Base-by-base conservation (phyloP, 768 basidiomycete species). In the Sistotremastrum niveocremeum region DNA sequence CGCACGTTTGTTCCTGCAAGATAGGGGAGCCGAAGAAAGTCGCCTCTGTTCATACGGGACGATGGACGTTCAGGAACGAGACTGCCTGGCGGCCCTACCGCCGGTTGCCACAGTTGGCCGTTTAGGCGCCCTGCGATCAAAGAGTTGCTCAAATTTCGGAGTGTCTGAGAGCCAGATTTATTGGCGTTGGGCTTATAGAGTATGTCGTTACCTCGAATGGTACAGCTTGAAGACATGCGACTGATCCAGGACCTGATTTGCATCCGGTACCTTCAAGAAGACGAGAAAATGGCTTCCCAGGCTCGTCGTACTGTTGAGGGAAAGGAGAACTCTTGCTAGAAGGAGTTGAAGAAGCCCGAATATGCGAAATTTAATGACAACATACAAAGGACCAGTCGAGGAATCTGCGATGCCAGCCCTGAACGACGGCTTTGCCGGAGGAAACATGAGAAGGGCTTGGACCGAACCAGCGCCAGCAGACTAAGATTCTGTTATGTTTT, bases 1-100 rank as follows among this genome's bases (percentile, higher is more conserved):
- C 30, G 11, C 45, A 75, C 76, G 39, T 76, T 77, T 0, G 72
- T 76, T 31, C 77, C 77, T n/a, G 62, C 71, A 0, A 79, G 53
- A 49, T 69, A 73, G 5, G 76, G 75, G 3, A 79, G 55, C 43
- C 69, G 74, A 11, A 71, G 53, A 53, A 76, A 78, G 30, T 74
- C 60, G 4, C 73, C 73, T 4, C 65, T 58, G 1, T 61, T 56
- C 31, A 77, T 69, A 36, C 62, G 63, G 4, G 54, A 45, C 1
- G 76, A 77, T 4, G 73, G 70, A 37, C 69, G 56, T 43, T 63
- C 66, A 0, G 71, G 56, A 12, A 71, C 56, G 43, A 77, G 62
- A 53, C 73, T 77, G 2, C 73, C 74, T 0, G 59, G 44, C 1
- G 72, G 71, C 0, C 76, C 76, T 4, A 76, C 65, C 1, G 73